Evolutionary conservation across 2,329 filamentous ascomycete species (phyloP), one percentile per base, ranked within the genome.

Genomic region (Epichloe baconii): DNA sequence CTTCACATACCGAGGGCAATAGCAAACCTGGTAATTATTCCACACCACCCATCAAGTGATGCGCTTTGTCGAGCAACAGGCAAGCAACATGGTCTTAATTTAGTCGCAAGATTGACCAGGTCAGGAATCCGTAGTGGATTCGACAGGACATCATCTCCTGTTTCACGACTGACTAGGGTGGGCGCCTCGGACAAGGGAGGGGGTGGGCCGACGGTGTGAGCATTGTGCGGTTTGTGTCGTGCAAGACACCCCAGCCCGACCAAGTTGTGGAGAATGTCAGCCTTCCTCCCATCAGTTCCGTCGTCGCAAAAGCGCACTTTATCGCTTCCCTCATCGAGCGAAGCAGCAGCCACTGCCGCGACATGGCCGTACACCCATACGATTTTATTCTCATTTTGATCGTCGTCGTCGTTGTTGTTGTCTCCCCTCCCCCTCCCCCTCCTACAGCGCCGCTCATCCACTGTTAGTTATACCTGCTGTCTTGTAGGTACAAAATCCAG

Each of bases 151-250:
- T 35, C 49, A 26, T 37, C 55, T 55, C 53, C 55, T 58, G 56
- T 58, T 58, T 58, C 55, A 58, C 56, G 52, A 55, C 43, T 43
- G 52, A 52, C 56, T 48, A 54, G 51, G 55, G 50, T 56, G 53
- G 48, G 46, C 48, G 51, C 50, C 50, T 50, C 48, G 53, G 47
- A 43, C 44, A 49, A 31, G 51, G 47, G 51, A 26, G 34, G 47
- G 46, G 46, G 50, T 54, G 52, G 50, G 31, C 34, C 45, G 41
- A 47, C 49, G 38, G 37, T 49, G 42, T 34, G 43, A 38, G 14
- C 10, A 31, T 41, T 37, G 19, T 40, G 12, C 42, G n/a, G 7
- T n/a, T 40, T 36, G 44, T 50, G 41, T 50, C 26, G 46, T 36
- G 38, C 47, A 48, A 48, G 47, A 43, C 47, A 43, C 19, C 19